phyloP scores from a whole-genome alignment of 1,139 yeast genomes.

The Waltiozyma sp. region DNA sequence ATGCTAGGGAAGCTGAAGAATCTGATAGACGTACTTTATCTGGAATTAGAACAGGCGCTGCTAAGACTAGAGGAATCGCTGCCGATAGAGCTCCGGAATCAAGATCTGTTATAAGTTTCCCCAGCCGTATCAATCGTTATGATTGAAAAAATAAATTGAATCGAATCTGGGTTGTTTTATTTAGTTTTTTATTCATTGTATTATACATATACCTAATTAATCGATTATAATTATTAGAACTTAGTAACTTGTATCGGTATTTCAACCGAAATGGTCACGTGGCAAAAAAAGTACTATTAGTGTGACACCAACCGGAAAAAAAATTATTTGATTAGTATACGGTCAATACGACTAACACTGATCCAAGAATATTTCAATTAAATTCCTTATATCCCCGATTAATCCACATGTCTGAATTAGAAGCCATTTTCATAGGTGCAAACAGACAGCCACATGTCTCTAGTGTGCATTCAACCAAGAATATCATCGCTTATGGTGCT shows the following conservation, averaged over 20 bases:
- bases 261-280: no score
- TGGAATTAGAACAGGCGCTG: constrained; percentile 13
- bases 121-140: constrained; percentile 17
- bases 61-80: constrained; percentile 8
- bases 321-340: no score
- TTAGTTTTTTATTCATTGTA: background rate
- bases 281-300: no score
- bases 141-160: no score
- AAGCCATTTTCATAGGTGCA: constrained; percentile 69
- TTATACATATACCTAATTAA: background rate
- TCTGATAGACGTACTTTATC: constrained; percentile 24
- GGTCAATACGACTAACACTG: no score
- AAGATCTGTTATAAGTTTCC: constrained; percentile 15
- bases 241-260: no score
- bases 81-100: constrained; percentile 14
- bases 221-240: background rate
- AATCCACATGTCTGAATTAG: constrained; percentile 23
- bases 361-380: no score
- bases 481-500: constrained; percentile 67
- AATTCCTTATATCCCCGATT: no score
- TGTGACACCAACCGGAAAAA: no score
- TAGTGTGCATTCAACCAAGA: constrained; percentile 34
- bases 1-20: constrained; percentile 23
- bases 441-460: constrained; percentile 63
- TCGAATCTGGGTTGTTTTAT: no score